Evolutionary conservation across 2,329 filamentous ascomycete genomes (phyloP), one percentile per base, ranked within the genome.

Genomic region (Fusarium hainanense): DNA sequence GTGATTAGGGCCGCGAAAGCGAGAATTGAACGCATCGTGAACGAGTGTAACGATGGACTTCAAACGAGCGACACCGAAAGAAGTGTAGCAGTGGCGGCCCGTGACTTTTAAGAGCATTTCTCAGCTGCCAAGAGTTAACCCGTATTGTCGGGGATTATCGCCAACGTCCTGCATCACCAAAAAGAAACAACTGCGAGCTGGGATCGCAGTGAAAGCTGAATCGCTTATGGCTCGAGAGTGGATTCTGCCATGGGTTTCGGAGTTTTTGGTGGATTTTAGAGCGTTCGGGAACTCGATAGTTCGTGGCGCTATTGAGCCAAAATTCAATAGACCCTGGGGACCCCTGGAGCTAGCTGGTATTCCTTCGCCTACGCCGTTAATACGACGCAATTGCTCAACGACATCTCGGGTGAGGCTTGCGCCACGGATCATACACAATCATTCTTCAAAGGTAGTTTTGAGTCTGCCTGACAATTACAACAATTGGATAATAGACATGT

Each of bases 281-380:
- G 52, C 52, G 52, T 48, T 55, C 52, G 28, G 52, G 52, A 55
- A 55, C 52, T 16, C 41, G n/a, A 55, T 55, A 55, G 52, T 55
- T 25, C 2, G 7, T 7, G 2, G 20, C 41, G 41, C 52, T 55
- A 55, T 55, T 34, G 41, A 27, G 32, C 49, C 49, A 51, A 51
- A 32, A 51, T 14, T 55, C 41, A 16, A 55, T 55, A 55, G 25
- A 55, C 13, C 21, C 20, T 32, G 7, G 16, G n/a, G 41, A 37
- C 52, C 41, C 52, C 52, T 55, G 52, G 8, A 20, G 18, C 41
- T 55, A 55, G 21, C 27, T 34, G 41, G 5, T n/a, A 4, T 16
- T 27, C n/a, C 13, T 41, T 25, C 49, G 49, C 21, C 21, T 20
- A 16, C 12, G 14, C 49, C 32, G 18, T 27, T 20, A 7, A 40